Base-by-base conservation (phyloP, 306 rosid genomes). In the Rosa multiflora region DNA sequence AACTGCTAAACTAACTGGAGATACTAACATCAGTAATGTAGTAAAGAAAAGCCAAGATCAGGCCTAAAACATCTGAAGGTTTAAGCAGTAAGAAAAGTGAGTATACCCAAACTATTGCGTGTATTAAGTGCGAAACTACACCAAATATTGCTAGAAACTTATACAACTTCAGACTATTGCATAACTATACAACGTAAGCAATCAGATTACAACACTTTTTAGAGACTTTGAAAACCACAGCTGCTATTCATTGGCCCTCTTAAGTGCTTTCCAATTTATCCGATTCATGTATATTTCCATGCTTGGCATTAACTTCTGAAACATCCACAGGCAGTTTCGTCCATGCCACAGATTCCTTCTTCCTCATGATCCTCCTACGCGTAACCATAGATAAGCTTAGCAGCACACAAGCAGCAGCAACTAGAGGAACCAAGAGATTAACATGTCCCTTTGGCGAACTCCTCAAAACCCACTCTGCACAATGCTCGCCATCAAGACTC, bases 401-500 rank as follows among this genome's bases (percentile, higher is more conserved):
- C 32, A 88, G 52, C 76, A 85, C 76, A 74, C 83, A 79, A 18
- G 68, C 74, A 3, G 83, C 83, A 46, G 86, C 89, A 43, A 88
- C 59, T 52, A 86, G 56, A 56, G 85, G 79, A 78, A 85, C 62
- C 79, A 81, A 42, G 21, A 77, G n/a, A 71, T 73, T 55, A 32
- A 70, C 51, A 32, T 68, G 75, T 66, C 70, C 79, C 6, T 40
- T 78, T 0, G 78, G 87, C 86, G 81, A 81, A 68, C 56, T 84
- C 72, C 82, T 80, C 85, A 79, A 62, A 70, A 83, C 66, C 66
- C 77, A 76, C 37, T 61, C 85, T 0, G 82, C 83, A 59, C 86
- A 82, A 39, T 74, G 40, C 20, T 72, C 48, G 2, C 91, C 89
- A 69, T 47, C 89, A 68, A 86, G 78, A 80, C 88, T 88, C 23